Evolutionary conservation across 192 early-diverging fungal species (phyloP).

Genomic region (Linderina pennispora): DNA sequence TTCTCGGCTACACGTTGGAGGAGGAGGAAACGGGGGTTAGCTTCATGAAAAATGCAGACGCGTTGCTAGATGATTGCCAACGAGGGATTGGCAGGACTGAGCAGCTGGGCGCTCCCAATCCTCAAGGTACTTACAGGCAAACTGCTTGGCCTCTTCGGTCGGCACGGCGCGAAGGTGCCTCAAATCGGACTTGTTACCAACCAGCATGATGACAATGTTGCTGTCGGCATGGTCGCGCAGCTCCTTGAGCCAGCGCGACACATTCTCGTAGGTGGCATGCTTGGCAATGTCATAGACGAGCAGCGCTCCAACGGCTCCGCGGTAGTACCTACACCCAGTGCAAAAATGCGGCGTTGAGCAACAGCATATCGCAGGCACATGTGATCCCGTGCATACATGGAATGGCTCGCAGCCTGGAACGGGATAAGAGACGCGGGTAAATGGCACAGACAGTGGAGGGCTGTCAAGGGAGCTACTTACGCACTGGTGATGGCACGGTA

Average conservation of each 20-base stretch:
- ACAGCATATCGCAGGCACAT: conserved; percentile 1
- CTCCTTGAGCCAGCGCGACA: conserved; percentile 97
- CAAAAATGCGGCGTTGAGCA: background rate
- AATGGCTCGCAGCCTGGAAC: conserved; percentile 1
- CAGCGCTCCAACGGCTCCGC: conserved; percentile 94
- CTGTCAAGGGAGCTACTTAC: conserved; percentile 45
- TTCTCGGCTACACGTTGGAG: conserved; percentile 80
- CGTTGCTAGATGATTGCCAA: too few species aligned
- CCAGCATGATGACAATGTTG: conserved; percentile 99
- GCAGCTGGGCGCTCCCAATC: too few species aligned
- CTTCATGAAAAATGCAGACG: too few species aligned
- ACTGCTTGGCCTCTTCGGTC: conserved; percentile 96
- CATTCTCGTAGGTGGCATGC: conserved; percentile 92
- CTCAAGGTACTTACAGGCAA: conserved; percentile 73
- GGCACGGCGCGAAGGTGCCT: conserved; percentile 92
- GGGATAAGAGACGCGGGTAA: conserved; percentile 9
- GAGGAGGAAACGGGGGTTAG: too few species aligned
- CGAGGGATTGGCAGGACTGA: too few species aligned
- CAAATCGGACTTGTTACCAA: conserved; percentile 99
- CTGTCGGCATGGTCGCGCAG: conserved; percentile 93
- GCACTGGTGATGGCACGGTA: conserved; percentile 86
- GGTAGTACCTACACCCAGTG: conserved; percentile 72
- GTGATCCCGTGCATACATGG: background rate
- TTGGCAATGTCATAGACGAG: conserved; percentile 98
- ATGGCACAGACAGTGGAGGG: conserved; percentile 2